Evolutionary conservation across 2,329 filamentous ascomycete genomes (phyloP), one percentile per base, ranked within the genome.

Genomic region (Paecilomyces niveus): DNA sequence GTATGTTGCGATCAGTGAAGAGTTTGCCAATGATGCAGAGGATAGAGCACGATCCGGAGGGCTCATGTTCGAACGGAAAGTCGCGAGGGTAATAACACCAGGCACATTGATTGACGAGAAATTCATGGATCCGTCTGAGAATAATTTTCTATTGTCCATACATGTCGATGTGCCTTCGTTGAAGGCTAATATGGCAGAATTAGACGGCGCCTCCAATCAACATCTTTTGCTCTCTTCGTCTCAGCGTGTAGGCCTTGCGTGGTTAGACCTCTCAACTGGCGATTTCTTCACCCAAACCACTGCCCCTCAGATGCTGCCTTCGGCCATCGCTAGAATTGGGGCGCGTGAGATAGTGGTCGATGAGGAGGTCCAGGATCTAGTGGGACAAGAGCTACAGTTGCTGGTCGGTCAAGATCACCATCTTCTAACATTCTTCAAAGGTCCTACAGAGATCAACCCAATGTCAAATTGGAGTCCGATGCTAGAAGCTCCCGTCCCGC

Each of bases 81-180:
- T 99, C 13, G 85, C 90, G 18, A 87, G 94, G 58, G 88, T 99
- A 65, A 86, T 99, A 68, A 97, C 94, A 0, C 92, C 94, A 1
- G 94, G 94, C 21, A 99, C 94, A 1, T 80, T 99, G 57, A 96
- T 99, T 64, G 94, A 99, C 73, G 94, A 99, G 75, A 92, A 92
- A 67, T 99, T 97, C 73, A 92, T 99, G 80, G 90, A 97, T 70
- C 90, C 92, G 1, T 93, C 89, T 70, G 86, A 90, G 67, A 97
- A 94, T 74, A 97, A 97, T 71, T 99, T 93, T 72, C 81, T 97
- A 33, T 83, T 97, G 71, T 88, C 90, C 39, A 83, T 97, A 54
- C 85, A 95, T 68, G 72, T 89, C 29, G 74, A 80, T 59, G 59
- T 67, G 4, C 53, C 66, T 31, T 57, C 59, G 1, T 32, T 69